Conservation (phyloP, 768 basidiomycete genomes). For the Lentinus brumalis region DNA sequence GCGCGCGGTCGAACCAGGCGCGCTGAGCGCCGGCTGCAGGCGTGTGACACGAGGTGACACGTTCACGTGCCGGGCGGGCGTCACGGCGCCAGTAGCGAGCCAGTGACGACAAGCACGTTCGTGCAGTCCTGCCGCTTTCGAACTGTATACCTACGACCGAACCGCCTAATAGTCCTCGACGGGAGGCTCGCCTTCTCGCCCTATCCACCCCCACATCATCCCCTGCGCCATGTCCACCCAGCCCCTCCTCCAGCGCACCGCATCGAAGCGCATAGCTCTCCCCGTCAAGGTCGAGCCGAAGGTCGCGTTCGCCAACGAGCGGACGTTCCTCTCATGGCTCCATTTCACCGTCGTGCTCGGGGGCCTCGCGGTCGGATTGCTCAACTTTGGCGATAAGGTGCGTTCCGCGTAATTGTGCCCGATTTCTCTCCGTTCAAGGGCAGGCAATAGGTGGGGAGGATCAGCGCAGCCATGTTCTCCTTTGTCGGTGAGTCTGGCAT, state of each 20-base stretch:
- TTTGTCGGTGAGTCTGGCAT: slow-evolving; percentile 68
- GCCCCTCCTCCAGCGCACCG: slow-evolving; percentile 93
- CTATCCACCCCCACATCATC: slow-evolving; percentile 5
- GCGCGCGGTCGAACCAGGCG: no score
- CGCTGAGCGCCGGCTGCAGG: no score
- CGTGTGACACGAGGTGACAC: slow-evolving; percentile 4
- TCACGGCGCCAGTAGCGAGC: slow-evolving; percentile 4
- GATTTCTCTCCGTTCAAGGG: slow-evolving; percentile 1
- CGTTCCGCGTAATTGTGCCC: slow-evolving; percentile 17
- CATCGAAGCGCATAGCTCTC: slow-evolving; percentile 92
- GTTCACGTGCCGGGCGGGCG: slow-evolving; percentile 5
- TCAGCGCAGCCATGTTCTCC: slow-evolving; percentile 96
- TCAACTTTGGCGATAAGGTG: slow-evolving; percentile 98
- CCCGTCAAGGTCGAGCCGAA: slow-evolving; percentile 95
- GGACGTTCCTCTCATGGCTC: slow-evolving; percentile 97
- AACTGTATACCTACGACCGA: slow-evolving; percentile 23
- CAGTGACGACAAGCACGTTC: slow-evolving; percentile 33
- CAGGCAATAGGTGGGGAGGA: slow-evolving; percentile 76
- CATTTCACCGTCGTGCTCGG: slow-evolving; percentile 98
- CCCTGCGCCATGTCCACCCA: slow-evolving; percentile 86
- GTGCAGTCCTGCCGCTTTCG: slow-evolving; percentile 31
- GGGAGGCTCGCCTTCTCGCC: not conserved
- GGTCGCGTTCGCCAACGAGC: slow-evolving; percentile 92
- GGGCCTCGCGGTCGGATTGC: slow-evolving; percentile 90
- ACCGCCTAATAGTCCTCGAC: slow-evolving; percentile 17